Evolutionary conservation across 1,139 yeast species (phyloP).

Genomic region (Nakaseomyces sp.): DNA sequence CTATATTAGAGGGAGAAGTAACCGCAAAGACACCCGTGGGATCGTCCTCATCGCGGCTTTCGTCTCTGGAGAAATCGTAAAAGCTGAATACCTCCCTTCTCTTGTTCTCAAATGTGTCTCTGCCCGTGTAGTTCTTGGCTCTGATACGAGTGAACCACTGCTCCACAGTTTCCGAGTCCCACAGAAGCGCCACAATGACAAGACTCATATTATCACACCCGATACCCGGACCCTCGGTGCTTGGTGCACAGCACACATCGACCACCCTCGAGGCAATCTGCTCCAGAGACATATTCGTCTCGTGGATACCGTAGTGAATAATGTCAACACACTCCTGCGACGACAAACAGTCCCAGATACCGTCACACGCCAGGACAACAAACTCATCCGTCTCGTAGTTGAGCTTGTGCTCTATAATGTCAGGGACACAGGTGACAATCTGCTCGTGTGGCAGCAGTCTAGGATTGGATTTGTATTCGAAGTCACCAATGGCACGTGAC

Average conservation of each 20-base stretch:
- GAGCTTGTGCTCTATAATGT: slow-evolving; percentile 67
- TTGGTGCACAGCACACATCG: slow-evolving; percentile 95
- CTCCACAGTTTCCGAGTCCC: slow-evolving; percentile 60
- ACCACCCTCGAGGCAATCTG: slow-evolving; percentile 80
- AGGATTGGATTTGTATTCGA: slow-evolving; percentile 77
- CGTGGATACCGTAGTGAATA: slow-evolving; percentile 81
- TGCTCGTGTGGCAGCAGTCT: slow-evolving; percentile 91
- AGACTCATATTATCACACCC: slow-evolving; percentile 99
- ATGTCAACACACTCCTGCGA: slow-evolving; percentile 92
- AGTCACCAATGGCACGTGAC: slow-evolving; percentile 95
- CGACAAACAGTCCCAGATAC: slow-evolving; percentile 96
- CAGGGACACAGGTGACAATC: slow-evolving; percentile 90
- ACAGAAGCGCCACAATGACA: slow-evolving; percentile 77
- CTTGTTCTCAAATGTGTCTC: slow-evolving; percentile 39
- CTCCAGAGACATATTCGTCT: slow-evolving; percentile 49
- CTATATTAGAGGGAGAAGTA: slow-evolving; percentile 18
- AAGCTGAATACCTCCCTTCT: slow-evolving; percentile 33
- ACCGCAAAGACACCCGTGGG: slow-evolving; percentile 18
- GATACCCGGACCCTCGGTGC: slow-evolving; percentile 84
- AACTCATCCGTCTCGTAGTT: slow-evolving; percentile 70
- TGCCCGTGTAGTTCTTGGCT: slow-evolving; percentile 41
- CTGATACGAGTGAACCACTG: slow-evolving; percentile 78
- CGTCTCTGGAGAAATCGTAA: slow-evolving; percentile 29
- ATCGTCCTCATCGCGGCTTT: slow-evolving; percentile 31
- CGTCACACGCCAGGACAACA: slow-evolving; percentile 90